Evolutionary conservation across 1,284 basidiomycete genomes (phyloP).

Genomic region (Ceraceosorus bombacis): DNA sequence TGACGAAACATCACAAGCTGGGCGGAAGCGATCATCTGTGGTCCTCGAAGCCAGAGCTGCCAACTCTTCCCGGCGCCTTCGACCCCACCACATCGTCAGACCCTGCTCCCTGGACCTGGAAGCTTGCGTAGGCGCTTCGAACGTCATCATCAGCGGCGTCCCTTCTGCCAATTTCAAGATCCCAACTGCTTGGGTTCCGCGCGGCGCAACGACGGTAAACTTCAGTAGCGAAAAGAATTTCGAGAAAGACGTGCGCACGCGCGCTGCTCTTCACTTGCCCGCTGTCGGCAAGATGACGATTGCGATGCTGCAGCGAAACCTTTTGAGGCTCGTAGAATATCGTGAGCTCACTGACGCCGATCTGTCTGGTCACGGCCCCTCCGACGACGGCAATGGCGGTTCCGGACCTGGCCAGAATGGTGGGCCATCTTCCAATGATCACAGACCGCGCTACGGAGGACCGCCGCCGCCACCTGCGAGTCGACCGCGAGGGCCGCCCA

Average conservation of each 20-base stretch:
- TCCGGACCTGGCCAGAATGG: background rate
- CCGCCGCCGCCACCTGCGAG: too few species aligned
- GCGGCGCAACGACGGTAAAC: slow-evolving; percentile 86
- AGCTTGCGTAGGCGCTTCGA: slow-evolving; percentile 35
- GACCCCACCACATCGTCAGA: slow-evolving; percentile 67
- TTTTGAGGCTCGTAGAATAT: slow-evolving; percentile 54
- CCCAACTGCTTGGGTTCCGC: slow-evolving; percentile 77
- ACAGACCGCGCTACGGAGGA: too few species aligned
- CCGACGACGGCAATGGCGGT: background rate
- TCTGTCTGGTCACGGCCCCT: background rate
- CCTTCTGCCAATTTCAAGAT: slow-evolving; percentile 73
- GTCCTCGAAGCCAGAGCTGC: slow-evolving; percentile 57
- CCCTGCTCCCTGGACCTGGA: slow-evolving; percentile 22
- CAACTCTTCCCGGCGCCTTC: slow-evolving; percentile 35
- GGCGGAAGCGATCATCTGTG: slow-evolving; percentile 22
- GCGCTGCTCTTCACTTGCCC: slow-evolving; percentile 55
- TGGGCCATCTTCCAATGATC: background rate
- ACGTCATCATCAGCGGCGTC: slow-evolving; percentile 43
- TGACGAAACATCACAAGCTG: slow-evolving; percentile 9
- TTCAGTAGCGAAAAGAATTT: slow-evolving; percentile 96
- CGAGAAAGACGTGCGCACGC: slow-evolving; percentile 80
- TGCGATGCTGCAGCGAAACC: slow-evolving; percentile 86
- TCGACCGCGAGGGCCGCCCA: too few species aligned
- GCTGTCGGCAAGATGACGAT: slow-evolving; percentile 95
- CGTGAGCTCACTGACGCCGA: slow-evolving; percentile 18